Conservation (phyloP, 2,329 filamentous ascomycete species). For the Colletotrichum shisoi region DNA sequence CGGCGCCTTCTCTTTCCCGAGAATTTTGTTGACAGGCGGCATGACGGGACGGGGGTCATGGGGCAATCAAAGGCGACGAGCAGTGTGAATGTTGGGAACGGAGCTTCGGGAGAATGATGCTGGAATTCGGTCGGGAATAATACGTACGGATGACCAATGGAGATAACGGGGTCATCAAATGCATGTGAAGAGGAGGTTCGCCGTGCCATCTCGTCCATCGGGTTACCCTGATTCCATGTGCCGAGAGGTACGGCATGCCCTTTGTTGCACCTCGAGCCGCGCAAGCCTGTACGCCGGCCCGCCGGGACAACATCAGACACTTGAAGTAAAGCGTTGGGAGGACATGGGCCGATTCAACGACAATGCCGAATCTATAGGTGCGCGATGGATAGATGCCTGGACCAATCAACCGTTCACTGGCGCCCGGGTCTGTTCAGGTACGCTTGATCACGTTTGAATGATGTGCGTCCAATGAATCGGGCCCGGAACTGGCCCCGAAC, state of each 20-base stretch:
- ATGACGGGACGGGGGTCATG: neutral
- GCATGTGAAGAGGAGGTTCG: conserved; percentile 12
- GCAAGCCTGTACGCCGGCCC: neutral
- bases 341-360: conserved; percentile 6
- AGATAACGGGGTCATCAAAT: neutral
- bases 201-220: neutral
- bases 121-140: neutral
- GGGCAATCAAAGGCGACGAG: neutral
- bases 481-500: conserved; percentile 5
- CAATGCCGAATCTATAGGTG: neutral
- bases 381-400: neutral
- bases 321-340: conserved; percentile 9
- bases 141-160: neutral
- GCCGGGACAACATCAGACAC: neutral
- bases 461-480: neutral
- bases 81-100: conserved; percentile 1
- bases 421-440: neutral
- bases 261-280: neutral
- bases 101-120: neutral
- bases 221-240: neutral
- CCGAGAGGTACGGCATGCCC: neutral
- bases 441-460: neutral
- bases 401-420: neutral
- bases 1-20: conserved; percentile 19
- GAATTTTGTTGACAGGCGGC: too few relatives aligned